phyloP scores from a whole-genome alignment of 495 filamentous ascomycete genomes.

The Trichoderma virens region DNA sequence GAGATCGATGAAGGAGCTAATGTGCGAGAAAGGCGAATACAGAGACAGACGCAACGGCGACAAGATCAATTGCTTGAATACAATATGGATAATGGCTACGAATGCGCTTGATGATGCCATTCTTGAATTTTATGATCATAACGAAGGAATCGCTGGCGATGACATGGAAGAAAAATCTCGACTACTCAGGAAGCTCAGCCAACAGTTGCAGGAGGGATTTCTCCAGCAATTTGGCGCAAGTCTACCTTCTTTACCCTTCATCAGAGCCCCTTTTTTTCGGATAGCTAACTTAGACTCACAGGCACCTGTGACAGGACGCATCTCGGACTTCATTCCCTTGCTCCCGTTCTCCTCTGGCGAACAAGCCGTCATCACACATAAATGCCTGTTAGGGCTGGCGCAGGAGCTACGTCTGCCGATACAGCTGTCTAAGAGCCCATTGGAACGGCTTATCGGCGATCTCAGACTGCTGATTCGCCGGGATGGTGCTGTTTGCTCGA shows the following conservation, averaged over 20 bases:
- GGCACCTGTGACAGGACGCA: conserved; percentile 33
- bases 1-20: no score
- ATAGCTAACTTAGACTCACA: background rate
- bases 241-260: background rate
- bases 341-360: conserved; percentile 38
- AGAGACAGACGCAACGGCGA: conserved; percentile 10
- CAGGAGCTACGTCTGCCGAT: conserved; percentile 24
- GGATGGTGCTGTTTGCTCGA: conserved; percentile 29
- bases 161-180: conserved; percentile 9
- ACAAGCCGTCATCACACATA: conserved; percentile 38
- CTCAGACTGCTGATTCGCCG: conserved; percentile 26
- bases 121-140: conserved; percentile 24
- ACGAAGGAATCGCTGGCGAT: conserved; percentile 20
- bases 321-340: conserved; percentile 38
- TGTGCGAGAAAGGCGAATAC: conserved; percentile 11
- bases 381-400: conserved; percentile 32
- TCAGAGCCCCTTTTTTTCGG: no score
- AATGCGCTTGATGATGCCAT: conserved; percentile 39
- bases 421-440: conserved; percentile 17
- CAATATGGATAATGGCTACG: conserved; percentile 50
- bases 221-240: conserved; percentile 20
- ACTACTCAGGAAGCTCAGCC: conserved; percentile 14
- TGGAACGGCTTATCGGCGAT: conserved; percentile 25
- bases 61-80: conserved; percentile 48
- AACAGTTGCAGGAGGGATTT: conserved; percentile 24